Evolutionary conservation across 2,329 filamentous ascomycete genomes (phyloP).

Genomic region (Talaromyces funiculosus): DNA sequence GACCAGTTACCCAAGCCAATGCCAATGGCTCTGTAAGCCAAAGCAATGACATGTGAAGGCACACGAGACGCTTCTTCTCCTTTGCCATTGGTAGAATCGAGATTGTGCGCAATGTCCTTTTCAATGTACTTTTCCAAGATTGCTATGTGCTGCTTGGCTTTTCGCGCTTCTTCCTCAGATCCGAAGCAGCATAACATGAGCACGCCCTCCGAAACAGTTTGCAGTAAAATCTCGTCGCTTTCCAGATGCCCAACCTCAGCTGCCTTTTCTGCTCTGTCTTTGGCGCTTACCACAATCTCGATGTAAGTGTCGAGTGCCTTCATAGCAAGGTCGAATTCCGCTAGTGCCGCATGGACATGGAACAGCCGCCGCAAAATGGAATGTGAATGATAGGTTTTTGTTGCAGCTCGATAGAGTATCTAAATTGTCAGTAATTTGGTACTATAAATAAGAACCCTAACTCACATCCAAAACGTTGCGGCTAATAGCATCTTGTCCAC

Average conservation of each 20-base stretch:
- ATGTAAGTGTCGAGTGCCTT: conserved; percentile 89
- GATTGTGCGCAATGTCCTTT: conserved; percentile 44
- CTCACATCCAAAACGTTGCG: conserved; percentile 66
- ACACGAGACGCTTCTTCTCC: conserved; percentile 34
- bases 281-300: conserved; percentile 78
- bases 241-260: conserved; percentile 64
- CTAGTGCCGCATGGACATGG: conserved; percentile 75
- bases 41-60: conserved; percentile 57
- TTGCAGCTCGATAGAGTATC: conserved; percentile 82
- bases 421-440: conserved; percentile 32
- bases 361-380: conserved; percentile 81
- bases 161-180: conserved; percentile 66
- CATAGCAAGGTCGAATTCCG: conserved; percentile 87
- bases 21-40: conserved; percentile 78
- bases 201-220: conserved; percentile 75
- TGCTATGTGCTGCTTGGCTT: conserved; percentile 63
- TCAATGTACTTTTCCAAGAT: conserved; percentile 71
- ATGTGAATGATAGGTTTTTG: conserved; percentile 93
- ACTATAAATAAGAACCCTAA: conserved; percentile 11
- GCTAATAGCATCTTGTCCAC: conserved; percentile 69
- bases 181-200: conserved; percentile 78
- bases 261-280: conserved; percentile 72
- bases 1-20: conserved; percentile 85
- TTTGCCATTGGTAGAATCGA: conserved; percentile 17
- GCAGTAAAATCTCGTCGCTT: conserved; percentile 67